Evolutionary conservation across 768 basidiomycete species (phyloP), one percentile per base, ranked within the genome.

Genomic region (Xerocomus spinulosus): DNA sequence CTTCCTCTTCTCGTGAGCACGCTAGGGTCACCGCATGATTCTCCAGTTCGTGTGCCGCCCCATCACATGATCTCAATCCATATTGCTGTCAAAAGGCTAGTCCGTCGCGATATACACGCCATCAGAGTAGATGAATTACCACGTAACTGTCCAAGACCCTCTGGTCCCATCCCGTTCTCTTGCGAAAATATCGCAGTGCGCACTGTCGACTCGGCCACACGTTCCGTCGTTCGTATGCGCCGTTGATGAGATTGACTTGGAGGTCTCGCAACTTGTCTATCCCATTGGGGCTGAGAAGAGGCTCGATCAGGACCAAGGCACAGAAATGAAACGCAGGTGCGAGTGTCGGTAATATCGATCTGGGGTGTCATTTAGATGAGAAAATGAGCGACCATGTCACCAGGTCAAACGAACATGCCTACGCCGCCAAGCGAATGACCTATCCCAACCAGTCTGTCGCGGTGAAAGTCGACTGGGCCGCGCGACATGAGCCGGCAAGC

Each of bases 401-500:
- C 13, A 3, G 9, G 9, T 21, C 51, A 21, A 17, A 51, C 78
- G 47, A 56, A 84, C 84, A 83, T 76, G 18, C 78, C 70, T 47
- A 82, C 81, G 32, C 77, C 83, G 13, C 84, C 84, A 17, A 87
- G 65, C 1, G 83, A 85, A 60, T 87, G 84, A 0, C 83, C 84
- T 15, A 87, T 73, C 3, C 82, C 83, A 30, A 85, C 70, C 3
- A 87, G 64, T 36, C 71, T 78, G 50, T 80, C 66, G 18, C 57
- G 62, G 23, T 60, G 56, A 61, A 83, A 83, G 49, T 82, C 71
- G 26, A 79, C 68, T 9, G 60, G 67, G 5, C 70, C 73, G 4
- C 65, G 68, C 4, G 68, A 67, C 29, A 85, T 70, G 59, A 86
- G 84, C 29, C 73, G 74, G 52, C 82, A 76, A 10, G 71, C 76